These are phyloP conservation scores for Capsicum baccatum DNA, from an alignment of 257 asterid species.

Conservation along the genomic window DNA sequence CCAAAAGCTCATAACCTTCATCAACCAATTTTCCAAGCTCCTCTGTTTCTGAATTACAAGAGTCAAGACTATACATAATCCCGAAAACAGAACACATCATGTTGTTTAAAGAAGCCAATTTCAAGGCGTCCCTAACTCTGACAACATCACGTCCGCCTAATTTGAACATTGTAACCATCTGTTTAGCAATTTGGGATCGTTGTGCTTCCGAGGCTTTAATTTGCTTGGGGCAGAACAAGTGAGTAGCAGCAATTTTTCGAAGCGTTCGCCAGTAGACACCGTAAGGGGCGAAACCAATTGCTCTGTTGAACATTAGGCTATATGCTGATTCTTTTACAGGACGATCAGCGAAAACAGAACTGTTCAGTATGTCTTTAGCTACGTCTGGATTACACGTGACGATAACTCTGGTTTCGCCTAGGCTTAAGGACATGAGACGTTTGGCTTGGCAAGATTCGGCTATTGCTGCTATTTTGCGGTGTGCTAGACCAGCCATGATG, in stretches of 20 bases:
- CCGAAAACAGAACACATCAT: slow-evolving; percentile 90
- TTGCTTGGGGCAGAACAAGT: slow-evolving; percentile 73
- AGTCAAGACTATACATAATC: slow-evolving; percentile 42
- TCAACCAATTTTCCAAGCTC: slow-evolving; percentile 65
- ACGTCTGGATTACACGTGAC: slow-evolving; percentile 69
- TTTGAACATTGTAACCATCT: slow-evolving; percentile 44
- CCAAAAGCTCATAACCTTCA: slow-evolving; percentile 72
- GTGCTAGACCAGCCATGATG: slow-evolving; percentile 79
- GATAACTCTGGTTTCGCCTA: slow-evolving; percentile 70
- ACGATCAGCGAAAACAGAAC: slow-evolving; percentile 69
- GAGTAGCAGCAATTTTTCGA: slow-evolving; percentile 61
- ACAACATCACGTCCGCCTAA: background rate
- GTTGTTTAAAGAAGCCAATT: slow-evolving; percentile 68
- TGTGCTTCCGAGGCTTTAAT: slow-evolving; percentile 57
- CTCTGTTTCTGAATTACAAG: slow-evolving; percentile 39
- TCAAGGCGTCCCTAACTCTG: slow-evolving; percentile 60
- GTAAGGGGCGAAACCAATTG: slow-evolving; percentile 87
- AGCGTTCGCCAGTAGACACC: slow-evolving; percentile 80
- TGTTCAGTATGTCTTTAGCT: slow-evolving; percentile 62
- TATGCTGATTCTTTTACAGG: slow-evolving; percentile 79
- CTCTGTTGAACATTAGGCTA: slow-evolving; percentile 71
- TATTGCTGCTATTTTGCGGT: slow-evolving; percentile 66
- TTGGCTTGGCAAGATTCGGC: slow-evolving; percentile 56
- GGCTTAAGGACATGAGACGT: slow-evolving; percentile 80
- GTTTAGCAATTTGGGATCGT: slow-evolving; percentile 53